Evolutionary conservation across 495 filamentous ascomycete species (phyloP).

Genomic region (Penicillium subrubescens): DNA sequence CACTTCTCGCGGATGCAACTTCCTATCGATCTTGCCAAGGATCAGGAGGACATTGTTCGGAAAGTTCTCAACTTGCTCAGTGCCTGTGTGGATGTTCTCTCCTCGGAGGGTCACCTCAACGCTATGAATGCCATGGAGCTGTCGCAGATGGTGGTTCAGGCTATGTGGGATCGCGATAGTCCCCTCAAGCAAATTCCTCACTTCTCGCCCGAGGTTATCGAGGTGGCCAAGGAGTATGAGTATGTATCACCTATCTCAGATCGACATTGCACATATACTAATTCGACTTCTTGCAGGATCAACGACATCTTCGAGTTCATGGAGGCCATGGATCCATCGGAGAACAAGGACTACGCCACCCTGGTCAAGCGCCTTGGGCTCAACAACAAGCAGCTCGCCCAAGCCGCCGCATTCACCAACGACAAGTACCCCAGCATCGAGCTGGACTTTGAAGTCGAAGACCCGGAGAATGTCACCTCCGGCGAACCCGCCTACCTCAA

Average conservation of each 20-base stretch:
- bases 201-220: conserved; percentile 81
- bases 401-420: conserved; percentile 97
- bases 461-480: conserved; percentile 74
- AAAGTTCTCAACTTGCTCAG: conserved; percentile 88
- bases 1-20: conserved; percentile 98
- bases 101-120: conserved; percentile 93
- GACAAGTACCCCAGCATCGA: conserved; percentile 93
- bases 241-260: conserved; percentile 47
- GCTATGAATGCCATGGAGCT: conserved; percentile 99
- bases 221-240: conserved; percentile 78
- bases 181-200: conserved; percentile 97
- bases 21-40: conserved; percentile 94
- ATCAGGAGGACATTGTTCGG: conserved; percentile 84
- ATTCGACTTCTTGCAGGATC: conserved; percentile 48
- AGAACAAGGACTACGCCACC: conserved; percentile 75
- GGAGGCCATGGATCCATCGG: conserved; percentile 94
- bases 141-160: conserved; percentile 98
- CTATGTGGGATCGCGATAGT: conserved; percentile 98
- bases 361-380: conserved; percentile 78
- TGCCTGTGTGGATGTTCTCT: conserved; percentile 92
- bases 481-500: conserved; percentile 82
- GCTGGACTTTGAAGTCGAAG: conserved; percentile 82
- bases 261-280: conserved; percentile 37
- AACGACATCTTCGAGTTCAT: conserved; percentile 97
- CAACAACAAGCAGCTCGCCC: conserved; percentile 76